A percentile compares a stretch with the other conserved stretches of the same genome.
Evolutionary conservation across 2,329 filamentous ascomycete species (phyloP).

Genomic region (Chaetomiaceae sp.): DNA sequence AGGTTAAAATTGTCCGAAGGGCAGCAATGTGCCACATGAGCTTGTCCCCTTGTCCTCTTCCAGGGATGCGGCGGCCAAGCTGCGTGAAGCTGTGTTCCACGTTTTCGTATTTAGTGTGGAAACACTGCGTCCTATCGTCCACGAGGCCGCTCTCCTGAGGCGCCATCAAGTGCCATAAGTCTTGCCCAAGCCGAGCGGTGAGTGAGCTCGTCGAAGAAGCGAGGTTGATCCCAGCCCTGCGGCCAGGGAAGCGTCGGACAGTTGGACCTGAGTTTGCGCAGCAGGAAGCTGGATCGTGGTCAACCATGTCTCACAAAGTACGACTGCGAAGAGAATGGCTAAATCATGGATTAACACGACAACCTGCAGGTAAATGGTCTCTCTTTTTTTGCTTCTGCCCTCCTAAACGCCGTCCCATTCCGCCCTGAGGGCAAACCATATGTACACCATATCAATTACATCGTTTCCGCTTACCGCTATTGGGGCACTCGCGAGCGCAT

Average conservation of each 20-base stretch:
- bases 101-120: constrained; percentile 7
- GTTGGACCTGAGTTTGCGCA: not conserved
- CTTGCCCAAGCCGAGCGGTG: not conserved
- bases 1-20: constrained; percentile 9
- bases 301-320: not conserved
- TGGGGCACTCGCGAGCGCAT: not conserved
- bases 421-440: constrained; percentile 12
- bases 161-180: not conserved
- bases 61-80: not conserved
- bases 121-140: not conserved
- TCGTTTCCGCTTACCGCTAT: constrained; percentile 6
- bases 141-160: not conserved
- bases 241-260: not conserved
- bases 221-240: not conserved
- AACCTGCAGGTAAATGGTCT: constrained; percentile 2
- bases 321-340: not conserved
- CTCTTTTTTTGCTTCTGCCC: constrained; percentile 6
- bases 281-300: not conserved
- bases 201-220: not conserved
- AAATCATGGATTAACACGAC: constrained; percentile 16
- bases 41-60: not conserved
- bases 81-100: not conserved
- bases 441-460: constrained; percentile 22
- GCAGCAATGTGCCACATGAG: constrained; percentile 8
- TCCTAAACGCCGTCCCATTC: constrained; percentile 19